These are phyloP conservation scores for Fusarium sororula DNA, from an alignment of 2,329 filamentous ascomycete genomes.

Conservation along the genomic window DNA sequence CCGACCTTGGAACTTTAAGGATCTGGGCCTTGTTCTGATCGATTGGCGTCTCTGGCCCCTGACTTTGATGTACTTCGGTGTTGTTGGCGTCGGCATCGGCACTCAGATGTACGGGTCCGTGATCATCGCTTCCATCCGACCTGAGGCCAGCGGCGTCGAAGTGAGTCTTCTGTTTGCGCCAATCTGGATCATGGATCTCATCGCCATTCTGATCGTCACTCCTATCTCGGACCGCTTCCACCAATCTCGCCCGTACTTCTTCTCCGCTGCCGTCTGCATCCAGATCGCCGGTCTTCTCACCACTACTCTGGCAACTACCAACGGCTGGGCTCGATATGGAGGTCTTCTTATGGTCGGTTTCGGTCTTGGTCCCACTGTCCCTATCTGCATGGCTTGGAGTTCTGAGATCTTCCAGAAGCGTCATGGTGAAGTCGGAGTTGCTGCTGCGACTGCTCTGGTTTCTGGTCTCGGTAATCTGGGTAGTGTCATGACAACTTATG, in stretches of 20 bases:
- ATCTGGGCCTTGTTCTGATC: constrained; percentile 75
- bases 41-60: constrained; percentile 93
- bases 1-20: constrained; percentile 75
- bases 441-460: constrained; percentile 84
- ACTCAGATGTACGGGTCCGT: constrained; percentile 88
- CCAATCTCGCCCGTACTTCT: constrained; percentile 80
- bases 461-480: constrained; percentile 89
- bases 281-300: constrained; percentile 85
- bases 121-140: constrained; percentile 83
- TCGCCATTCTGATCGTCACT: constrained; percentile 85
- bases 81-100: constrained; percentile 91
- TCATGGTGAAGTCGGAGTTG: constrained; percentile 90
- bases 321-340: constrained; percentile 85
- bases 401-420: constrained; percentile 89
- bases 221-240: constrained; percentile 90
- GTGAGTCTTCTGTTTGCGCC: constrained; percentile 87
- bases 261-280: constrained; percentile 77
- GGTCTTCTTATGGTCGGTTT: constrained; percentile 92
- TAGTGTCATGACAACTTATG: constrained; percentile 87
- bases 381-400: constrained; percentile 94
- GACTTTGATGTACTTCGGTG: constrained; percentile 91
- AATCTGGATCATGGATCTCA: constrained; percentile 93
- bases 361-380: constrained; percentile 88
- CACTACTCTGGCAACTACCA: constrained; percentile 75
- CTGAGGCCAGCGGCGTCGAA: constrained; percentile 75